Evolutionary conservation across 2,329 filamentous ascomycete species (phyloP), one percentile per base, ranked within the genome.

Genomic region (Arthroderma uncinatum): DNA sequence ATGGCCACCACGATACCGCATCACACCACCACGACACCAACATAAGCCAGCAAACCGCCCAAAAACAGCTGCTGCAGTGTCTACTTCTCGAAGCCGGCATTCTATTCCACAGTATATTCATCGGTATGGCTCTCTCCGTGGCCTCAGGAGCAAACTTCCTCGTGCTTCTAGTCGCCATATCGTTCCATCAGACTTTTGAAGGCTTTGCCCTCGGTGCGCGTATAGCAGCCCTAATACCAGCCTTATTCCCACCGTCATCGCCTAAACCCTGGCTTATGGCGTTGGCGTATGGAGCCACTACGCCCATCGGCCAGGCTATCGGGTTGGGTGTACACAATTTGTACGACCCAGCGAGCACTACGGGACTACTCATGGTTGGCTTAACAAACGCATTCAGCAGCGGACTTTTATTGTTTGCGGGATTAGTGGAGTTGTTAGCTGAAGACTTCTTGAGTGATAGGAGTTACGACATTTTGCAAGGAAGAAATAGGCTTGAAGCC

Each of bases 161-260:
- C 42, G 86, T 92, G 10, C 87, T 93, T 61, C 76, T 93, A 0
- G 78, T 91, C 30, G 88, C 88, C 53, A 90, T 93, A 61, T 83
- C 82, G 62, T 91, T 92, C 71, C 88, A 93, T 66, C 87, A 95
- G 73, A 89, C 87, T 0, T 95, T 95, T 62, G 89, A 95, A 73
- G 89, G 89, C 1, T 82, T 95, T 12, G 89, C 89, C 0, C 80
- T 95, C 3, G 89, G 89, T 5, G 87, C 87, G 44, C 86, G 89
- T 58, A 95, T 95, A 64, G 87, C 89, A 0, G 86, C 87, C 8
- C 82, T 95, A 28, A 83, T 86, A 19, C 75, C 75, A 1, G 70
- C 69, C 57, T 68, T 68, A 12, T 95, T 96, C 66, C 82, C 87
- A 0, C 79, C 79, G 19, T 79, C 79, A 2, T 92, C 87, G 0